A percentile compares a stretch with the other conserved stretches of the same genome.
phyloP scores from a whole-genome alignment of 768 basidiomycete species.

The Amylocystis lapponica region DNA sequence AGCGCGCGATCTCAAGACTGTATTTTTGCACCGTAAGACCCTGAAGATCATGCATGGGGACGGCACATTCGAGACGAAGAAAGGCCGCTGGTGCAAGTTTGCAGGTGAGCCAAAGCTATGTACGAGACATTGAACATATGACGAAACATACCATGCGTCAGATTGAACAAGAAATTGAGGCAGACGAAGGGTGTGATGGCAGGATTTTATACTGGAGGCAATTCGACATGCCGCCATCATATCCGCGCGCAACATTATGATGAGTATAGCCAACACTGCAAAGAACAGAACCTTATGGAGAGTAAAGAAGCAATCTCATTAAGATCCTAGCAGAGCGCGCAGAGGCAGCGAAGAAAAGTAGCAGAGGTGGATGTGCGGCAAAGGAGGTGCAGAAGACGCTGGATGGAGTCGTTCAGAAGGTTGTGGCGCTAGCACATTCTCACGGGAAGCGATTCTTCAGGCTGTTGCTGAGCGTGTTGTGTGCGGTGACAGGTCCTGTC shows the following conservation, averaged over 20 bases:
- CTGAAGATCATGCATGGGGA: neutral
- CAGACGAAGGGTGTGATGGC: neutral
- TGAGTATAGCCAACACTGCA: neutral
- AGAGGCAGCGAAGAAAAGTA: neutral
- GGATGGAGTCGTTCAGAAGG: neutral
- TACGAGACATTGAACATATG: neutral
- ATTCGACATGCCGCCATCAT: neutral
- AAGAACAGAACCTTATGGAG: neutral
- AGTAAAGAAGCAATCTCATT: neutral
- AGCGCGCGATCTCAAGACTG: neutral
- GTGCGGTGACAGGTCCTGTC: neutral
- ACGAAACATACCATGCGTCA: no score
- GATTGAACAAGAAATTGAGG: neutral
- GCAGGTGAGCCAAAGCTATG: neutral
- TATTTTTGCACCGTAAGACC: neutral
- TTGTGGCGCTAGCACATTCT: neutral
- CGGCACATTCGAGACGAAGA: neutral
- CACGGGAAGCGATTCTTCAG: neutral
- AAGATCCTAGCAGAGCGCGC: neutral
- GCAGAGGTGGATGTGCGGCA: no score
- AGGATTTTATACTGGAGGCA: neutral
- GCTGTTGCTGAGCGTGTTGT: neutral
- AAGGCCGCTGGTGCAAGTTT: neutral
- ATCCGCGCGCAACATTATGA: neutral
- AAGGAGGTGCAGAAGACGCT: neutral